Conservation (phyloP, 1,284 basidiomycete genomes). For the Cutaneotrichosporon sp. region DNA sequence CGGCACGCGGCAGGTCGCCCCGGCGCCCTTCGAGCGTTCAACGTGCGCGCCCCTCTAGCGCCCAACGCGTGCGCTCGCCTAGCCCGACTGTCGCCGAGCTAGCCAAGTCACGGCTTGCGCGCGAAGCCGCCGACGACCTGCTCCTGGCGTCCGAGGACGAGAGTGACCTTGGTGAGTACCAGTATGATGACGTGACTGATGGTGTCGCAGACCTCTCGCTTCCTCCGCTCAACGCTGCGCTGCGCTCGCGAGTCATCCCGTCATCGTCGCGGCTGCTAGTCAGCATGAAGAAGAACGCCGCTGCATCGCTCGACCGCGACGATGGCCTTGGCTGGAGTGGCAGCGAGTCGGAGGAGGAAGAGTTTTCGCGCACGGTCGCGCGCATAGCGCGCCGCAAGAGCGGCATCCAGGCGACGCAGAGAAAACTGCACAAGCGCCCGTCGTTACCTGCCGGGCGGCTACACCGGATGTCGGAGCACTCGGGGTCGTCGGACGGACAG, state of each 20-base stretch:
- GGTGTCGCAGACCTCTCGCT: conserved; percentile 20
- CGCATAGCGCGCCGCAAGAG: conserved; percentile 21
- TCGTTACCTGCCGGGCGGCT: conserved; percentile 8
- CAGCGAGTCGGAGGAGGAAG: conserved; percentile 39
- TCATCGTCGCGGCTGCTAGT: conserved; percentile 18
- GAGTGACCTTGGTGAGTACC: conserved; percentile 35
- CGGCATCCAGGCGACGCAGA: neutral
- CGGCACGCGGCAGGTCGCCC: neutral
- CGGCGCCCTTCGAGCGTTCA: too few species aligned
- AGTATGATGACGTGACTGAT: neutral
- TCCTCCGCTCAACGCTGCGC: conserved; percentile 26
- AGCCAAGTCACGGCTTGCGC: conserved; percentile 5
- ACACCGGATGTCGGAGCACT: neutral
- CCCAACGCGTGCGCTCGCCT: conserved; percentile 2
- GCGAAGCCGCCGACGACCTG: neutral
- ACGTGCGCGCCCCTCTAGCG: conserved; percentile 1
- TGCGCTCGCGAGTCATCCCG: conserved; percentile 31
- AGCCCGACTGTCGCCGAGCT: conserved; percentile 17
- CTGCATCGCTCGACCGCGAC: neutral
- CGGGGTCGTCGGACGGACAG: conserved; percentile 2
- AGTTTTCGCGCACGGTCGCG: conserved; percentile 26
- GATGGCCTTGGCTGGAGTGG: conserved; percentile 30
- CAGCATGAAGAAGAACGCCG: neutral
- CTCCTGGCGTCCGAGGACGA: conserved; percentile 21
- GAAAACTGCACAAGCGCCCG: conserved; percentile 9